Evolutionary conservation across 805 yeast genomes (phyloP).

Genomic region (Candida montana): DNA sequence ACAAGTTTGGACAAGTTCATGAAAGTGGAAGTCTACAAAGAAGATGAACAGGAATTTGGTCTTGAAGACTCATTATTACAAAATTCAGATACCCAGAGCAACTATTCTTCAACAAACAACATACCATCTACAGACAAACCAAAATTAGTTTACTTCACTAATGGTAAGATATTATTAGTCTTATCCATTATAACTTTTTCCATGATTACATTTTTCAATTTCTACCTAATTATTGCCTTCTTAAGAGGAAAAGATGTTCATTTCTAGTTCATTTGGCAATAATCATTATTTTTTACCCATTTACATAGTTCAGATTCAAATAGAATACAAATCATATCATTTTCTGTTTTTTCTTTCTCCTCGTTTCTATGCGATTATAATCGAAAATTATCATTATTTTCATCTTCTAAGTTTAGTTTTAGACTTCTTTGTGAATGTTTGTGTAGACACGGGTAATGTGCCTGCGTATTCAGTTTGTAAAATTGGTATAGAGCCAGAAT

Average conservation of each 20-base stretch:
- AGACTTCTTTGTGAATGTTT: slow-evolving; percentile 11
- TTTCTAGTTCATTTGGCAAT: too few relatives aligned
- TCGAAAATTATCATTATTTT: too few relatives aligned
- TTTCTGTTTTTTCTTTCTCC: too few relatives aligned
- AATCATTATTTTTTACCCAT: too few relatives aligned
- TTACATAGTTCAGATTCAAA: too few relatives aligned
- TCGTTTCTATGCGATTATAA: too few relatives aligned
- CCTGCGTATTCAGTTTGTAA: slow-evolving; percentile 73
- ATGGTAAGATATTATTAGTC: slow-evolving; percentile 41
- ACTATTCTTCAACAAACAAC: not conserved
- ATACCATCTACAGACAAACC: slow-evolving; percentile 2
- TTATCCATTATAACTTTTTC: slow-evolving; percentile 61
- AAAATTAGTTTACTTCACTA: slow-evolving; percentile 32
- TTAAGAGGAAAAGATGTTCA: slow-evolving; percentile 39
- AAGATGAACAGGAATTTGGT: slow-evolving; percentile 10
- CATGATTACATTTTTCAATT: slow-evolving; percentile 60
- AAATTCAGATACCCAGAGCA: not conserved
- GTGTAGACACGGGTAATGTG: slow-evolving; percentile 60
- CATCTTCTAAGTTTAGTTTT: slow-evolving; percentile 20
- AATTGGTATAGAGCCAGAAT: slow-evolving; percentile 51
- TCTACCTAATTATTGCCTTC: slow-evolving; percentile 50
- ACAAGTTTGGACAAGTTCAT: slow-evolving; percentile 66
- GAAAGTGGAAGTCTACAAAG: slow-evolving; percentile 41
- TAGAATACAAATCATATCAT: not conserved
- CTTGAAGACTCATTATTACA: slow-evolving; percentile 4